A percentile compares a stretch with the other conserved stretches of the same genome.
Evolutionary conservation across 352 stramenopile genomes (phyloP).

Genomic region (Plasmopara muralis): DNA sequence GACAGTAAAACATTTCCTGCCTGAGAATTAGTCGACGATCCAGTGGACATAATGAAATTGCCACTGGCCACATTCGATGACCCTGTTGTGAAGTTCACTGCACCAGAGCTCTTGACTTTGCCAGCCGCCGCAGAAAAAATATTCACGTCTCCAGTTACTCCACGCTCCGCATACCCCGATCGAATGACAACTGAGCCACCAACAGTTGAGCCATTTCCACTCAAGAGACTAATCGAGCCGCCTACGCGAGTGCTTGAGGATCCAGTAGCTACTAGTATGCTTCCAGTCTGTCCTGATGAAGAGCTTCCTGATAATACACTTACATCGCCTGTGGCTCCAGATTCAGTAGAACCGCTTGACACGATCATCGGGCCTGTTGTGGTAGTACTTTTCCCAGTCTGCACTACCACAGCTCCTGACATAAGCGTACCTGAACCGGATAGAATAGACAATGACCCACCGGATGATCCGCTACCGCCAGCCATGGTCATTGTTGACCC

Average conservation of each 20-base stretch:
- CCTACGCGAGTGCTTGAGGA: constrained; percentile 10
- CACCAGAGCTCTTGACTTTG: constrained; percentile 17
- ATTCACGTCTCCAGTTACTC: constrained; percentile 19
- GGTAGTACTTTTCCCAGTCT: constrained; percentile 10
- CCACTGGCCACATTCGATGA: constrained; percentile 16
- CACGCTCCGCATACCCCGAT: constrained; percentile 18
- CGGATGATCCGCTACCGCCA: constrained; percentile 15
- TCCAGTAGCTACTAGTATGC: constrained; percentile 19
- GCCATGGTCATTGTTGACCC: constrained; percentile 11
- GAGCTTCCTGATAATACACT: constrained; percentile 16
- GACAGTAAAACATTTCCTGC: constrained; percentile 18
- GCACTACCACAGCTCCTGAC: constrained; percentile 14
- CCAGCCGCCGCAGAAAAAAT: constrained; percentile 15
- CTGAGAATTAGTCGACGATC: constrained; percentile 15
- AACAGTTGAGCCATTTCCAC: constrained; percentile 19
- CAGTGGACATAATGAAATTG: constrained; percentile 9
- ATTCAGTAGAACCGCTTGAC: constrained; percentile 14
- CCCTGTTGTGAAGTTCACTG: constrained; percentile 20
- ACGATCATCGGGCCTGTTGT: constrained; percentile 15
- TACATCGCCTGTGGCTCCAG: constrained; percentile 16
- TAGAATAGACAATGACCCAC: constrained; percentile 11
- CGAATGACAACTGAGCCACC: constrained; percentile 17
- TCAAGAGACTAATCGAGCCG: constrained; percentile 15
- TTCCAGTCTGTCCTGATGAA: constrained; percentile 16
- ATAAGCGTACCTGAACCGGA: constrained; percentile 12